These are phyloP conservation scores for Suillus subalutaceus DNA, from an alignment of 768 basidiomycete genomes.

Conservation along the genomic window DNA sequence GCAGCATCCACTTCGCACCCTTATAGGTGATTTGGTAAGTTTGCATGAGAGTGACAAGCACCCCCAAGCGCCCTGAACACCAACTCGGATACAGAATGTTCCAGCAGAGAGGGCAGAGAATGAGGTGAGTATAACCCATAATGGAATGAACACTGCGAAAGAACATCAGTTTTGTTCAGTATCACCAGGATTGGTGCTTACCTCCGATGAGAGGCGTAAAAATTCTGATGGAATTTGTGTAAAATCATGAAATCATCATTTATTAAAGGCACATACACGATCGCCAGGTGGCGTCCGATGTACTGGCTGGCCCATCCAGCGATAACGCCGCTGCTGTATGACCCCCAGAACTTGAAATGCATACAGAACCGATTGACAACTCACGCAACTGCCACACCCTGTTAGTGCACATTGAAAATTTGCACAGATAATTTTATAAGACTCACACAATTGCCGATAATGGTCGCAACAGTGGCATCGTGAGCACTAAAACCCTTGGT, in stretches of 20 bases:
- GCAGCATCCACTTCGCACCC: constrained; percentile 60
- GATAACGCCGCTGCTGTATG: constrained; percentile 60
- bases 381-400: constrained; percentile 48
- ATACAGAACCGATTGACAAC: constrained; percentile 23
- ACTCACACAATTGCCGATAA: constrained; percentile 73
- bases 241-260: not conserved
- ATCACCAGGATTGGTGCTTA: not conserved
- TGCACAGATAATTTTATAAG: not conserved
- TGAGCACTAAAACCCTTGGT: constrained; percentile 63
- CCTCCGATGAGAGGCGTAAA: constrained; percentile 60
- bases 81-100: constrained; percentile 86
- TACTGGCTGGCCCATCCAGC: constrained; percentile 78
- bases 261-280: constrained; percentile 40
- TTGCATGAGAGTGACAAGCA: constrained; percentile 47
- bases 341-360: constrained; percentile 1
- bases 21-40: constrained; percentile 44
- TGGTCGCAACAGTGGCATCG: constrained; percentile 73
- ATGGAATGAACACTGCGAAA: constrained; percentile 57
- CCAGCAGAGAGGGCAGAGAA: constrained; percentile 78
- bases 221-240: constrained; percentile 36
- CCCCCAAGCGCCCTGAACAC: constrained; percentile 93
- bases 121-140: constrained; percentile 79
- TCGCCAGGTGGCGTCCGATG: constrained; percentile 82
- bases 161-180: constrained; percentile 4
- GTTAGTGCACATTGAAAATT: constrained; percentile 3